Base-by-base conservation (phyloP, 139 green algal species). In the Chlamydomonas asymmetrica region DNA sequence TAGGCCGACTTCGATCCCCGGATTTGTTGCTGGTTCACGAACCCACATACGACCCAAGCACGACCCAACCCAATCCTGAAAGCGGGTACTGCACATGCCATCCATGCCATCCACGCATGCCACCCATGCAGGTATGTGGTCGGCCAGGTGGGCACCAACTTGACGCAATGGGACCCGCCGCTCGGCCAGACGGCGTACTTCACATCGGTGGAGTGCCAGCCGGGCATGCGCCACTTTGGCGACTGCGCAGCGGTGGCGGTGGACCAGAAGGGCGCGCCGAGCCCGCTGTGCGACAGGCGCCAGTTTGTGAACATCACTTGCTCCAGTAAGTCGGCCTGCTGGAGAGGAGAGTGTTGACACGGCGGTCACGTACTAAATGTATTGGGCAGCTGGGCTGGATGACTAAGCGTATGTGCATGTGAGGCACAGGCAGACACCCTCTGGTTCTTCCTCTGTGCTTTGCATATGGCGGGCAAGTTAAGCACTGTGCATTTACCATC, bases 291-390 rank as follows among this genome's bases (percentile, higher is more conserved):
- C 4, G 54, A 37, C 25, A n/a, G n/a, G 4, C 16, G 27, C 2
- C 32, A 65, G 0, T 65, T 31, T 18, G 59, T 65, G 32, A 65
- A 65, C 59, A 65, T 65, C 59, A 65, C 59, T 1, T 65, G 59
- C 32, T 65, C 39, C 32, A 65, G 59, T 65, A 34, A 41, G 59
- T 43, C n/a, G n/a, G n/a, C n/a, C n/a, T n/a, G n/a, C n/a, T n/a
- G n/a, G n/a, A n/a, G n/a, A n/a, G n/a, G n/a, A n/a, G n/a, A n/a
- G n/a, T n/a, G n/a, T n/a, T n/a, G n/a, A n/a, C n/a, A n/a, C n/a
- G n/a, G n/a, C n/a, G n/a, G n/a, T n/a, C n/a, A n/a, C n/a, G n/a
- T n/a, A n/a, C n/a, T n/a, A n/a, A n/a, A n/a, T n/a, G n/a, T n/a
- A n/a, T n/a, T n/a, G n/a, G n/a, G n/a, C n/a, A n/a, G n/a, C n/a